Conservation (phyloP, 306 rosid species). For the Castanopsis chinensis region DNA sequence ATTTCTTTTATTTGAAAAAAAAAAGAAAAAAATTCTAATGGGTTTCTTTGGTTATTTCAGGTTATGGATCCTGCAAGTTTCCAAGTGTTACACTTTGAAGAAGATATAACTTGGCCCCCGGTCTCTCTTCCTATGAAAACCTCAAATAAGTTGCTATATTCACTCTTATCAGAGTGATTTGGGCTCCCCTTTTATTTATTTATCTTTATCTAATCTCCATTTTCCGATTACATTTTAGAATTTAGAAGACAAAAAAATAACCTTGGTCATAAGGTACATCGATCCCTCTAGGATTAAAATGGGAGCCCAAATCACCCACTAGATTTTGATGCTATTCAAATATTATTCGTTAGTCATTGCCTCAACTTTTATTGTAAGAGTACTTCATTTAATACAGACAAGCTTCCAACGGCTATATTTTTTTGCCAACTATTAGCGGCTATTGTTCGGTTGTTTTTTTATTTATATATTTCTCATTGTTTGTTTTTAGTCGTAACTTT, state of each 20-base stretch:
- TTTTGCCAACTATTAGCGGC: neutral
- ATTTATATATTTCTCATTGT: too few species aligned
- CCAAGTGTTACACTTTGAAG: slow-evolving; percentile 61
- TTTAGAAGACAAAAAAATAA: too few species aligned
- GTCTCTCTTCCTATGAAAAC: too few species aligned
- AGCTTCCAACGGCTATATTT: neutral
- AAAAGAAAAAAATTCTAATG: neutral
- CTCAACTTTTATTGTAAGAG: neutral
- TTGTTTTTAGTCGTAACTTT: too few species aligned
- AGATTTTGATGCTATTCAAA: neutral
- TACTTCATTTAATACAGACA: neutral
- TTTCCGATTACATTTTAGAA: neutral
- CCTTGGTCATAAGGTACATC: neutral
- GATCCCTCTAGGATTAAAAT: neutral
- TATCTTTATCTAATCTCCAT: too few species aligned
- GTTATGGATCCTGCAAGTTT: slow-evolving; percentile 72
- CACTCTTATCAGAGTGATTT: neutral
- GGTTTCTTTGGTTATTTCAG: slow-evolving; percentile 22
- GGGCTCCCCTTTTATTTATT: neutral
- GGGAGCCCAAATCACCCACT: neutral
- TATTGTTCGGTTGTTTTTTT: neutral
- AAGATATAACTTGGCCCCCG: neutral
- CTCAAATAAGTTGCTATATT: too few species aligned
- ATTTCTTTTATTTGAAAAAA: neutral
- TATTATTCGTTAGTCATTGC: neutral